Evolutionary conservation across 2,329 filamentous ascomycete genomes (phyloP).

Genomic region (Trichoderma sp.): DNA sequence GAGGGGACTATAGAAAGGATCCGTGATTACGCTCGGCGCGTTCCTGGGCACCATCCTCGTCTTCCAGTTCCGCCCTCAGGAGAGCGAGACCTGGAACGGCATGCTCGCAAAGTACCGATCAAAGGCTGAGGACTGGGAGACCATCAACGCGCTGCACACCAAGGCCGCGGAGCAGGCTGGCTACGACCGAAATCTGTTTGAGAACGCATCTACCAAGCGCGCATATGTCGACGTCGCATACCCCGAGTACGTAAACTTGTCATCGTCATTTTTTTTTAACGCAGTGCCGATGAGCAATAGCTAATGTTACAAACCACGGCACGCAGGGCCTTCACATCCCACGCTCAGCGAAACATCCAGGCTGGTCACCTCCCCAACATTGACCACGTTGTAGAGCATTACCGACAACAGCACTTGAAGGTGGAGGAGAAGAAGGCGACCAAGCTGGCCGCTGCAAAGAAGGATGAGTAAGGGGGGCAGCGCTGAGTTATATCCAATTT

Average conservation of each 20-base stretch:
- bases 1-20: constrained; percentile 48
- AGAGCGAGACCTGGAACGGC: constrained; percentile 55
- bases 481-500: constrained; percentile 19
- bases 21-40: constrained; percentile 51
- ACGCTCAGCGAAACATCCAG: constrained; percentile 57
- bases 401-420: constrained; percentile 56
- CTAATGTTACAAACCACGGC: not conserved
- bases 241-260: constrained; percentile 56
- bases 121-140: constrained; percentile 54
- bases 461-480: constrained; percentile 36
- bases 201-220: constrained; percentile 49
- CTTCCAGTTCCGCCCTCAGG: constrained; percentile 55
- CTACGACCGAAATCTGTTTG: constrained; percentile 60
- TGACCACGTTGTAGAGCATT: constrained; percentile 61
- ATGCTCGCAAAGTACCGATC: constrained; percentile 54
- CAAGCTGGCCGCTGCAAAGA: constrained; percentile 48
- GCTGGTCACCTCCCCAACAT: constrained; percentile 60
- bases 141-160: constrained; percentile 58
- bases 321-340: constrained; percentile 54
- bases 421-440: constrained; percentile 60
- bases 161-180: constrained; percentile 59
- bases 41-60: constrained; percentile 50
- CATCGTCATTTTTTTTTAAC: not conserved
- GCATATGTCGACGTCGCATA: constrained; percentile 56
- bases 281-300: not conserved